phyloP scores from a whole-genome alignment of 2,329 filamentous ascomycete genomes.

The Monosporascus ibericus region DNA sequence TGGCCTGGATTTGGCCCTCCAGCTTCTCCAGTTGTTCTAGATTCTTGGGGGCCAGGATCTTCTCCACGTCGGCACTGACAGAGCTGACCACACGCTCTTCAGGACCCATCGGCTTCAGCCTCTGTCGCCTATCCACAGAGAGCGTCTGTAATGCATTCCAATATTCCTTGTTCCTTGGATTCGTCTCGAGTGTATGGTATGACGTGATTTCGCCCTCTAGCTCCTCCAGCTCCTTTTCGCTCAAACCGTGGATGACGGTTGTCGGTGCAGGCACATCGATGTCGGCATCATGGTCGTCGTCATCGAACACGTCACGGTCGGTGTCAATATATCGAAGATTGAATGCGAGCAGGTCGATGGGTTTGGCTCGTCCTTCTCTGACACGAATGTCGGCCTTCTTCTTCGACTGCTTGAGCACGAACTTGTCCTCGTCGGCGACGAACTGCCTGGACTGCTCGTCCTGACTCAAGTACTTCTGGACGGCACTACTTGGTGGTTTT shows the following conservation, averaged over 20 bases:
- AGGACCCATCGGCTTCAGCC: slow-evolving; percentile 50
- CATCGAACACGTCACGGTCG: slow-evolving; percentile 79
- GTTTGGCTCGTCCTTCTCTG: slow-evolving; percentile 81
- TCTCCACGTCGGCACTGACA: slow-evolving; percentile 83
- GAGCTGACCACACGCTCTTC: slow-evolving; percentile 74
- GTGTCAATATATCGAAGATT: slow-evolving; percentile 83
- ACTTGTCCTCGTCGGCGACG: slow-evolving; percentile 91
- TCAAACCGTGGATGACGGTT: slow-evolving; percentile 69
- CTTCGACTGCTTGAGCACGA: slow-evolving; percentile 93
- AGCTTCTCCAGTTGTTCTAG: slow-evolving; percentile 80
- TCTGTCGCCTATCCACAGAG: slow-evolving; percentile 68
- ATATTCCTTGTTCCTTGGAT: slow-evolving; percentile 73
- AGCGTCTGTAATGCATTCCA: slow-evolving; percentile 89
- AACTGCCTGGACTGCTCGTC: slow-evolving; percentile 76
- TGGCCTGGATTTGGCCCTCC: slow-evolving; percentile 79
- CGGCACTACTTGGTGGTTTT: slow-evolving; percentile 22
- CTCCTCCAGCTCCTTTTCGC: slow-evolving; percentile 61
- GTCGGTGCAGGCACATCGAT: slow-evolving; percentile 76
- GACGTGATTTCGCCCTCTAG: slow-evolving; percentile 74
- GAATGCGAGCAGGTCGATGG: slow-evolving; percentile 90
- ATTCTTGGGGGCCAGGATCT: slow-evolving; percentile 76
- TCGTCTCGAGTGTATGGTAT: slow-evolving; percentile 78
- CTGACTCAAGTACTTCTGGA: slow-evolving; percentile 54
- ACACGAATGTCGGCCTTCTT: slow-evolving; percentile 96
- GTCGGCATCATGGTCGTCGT: slow-evolving; percentile 66